Evolutionary conservation across 805 yeast genomes (phyloP).

Genomic region (Barnettozyma sp.): DNA sequence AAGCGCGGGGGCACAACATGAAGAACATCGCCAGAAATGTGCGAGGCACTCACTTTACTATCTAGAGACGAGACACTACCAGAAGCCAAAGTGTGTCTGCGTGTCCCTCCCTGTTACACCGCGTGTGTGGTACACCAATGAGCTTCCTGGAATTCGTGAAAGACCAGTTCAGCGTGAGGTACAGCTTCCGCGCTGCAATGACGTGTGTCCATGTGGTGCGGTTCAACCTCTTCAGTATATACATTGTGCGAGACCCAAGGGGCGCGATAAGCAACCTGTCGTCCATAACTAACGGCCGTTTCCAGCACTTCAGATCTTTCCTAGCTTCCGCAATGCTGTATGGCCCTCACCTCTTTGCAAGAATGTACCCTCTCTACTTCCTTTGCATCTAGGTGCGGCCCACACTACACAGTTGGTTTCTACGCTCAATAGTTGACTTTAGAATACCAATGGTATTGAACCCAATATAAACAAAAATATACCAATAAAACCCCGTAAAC

Average conservation of each 20-base stretch:
- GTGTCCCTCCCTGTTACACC: too few relatives aligned
- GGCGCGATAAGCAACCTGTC: neutral
- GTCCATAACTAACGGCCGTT: neutral
- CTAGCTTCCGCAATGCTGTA: conserved; percentile 1
- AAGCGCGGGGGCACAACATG: too few relatives aligned
- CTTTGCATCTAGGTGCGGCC: neutral
- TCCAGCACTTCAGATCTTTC: conserved; percentile 1
- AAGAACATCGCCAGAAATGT: neutral
- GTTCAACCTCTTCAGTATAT: neutral
- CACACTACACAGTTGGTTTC: neutral
- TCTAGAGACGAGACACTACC: too few relatives aligned
- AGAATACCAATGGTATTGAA: too few relatives aligned
- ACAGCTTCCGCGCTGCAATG: neutral
- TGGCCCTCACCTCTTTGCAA: neutral
- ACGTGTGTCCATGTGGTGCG: conserved; percentile 1
- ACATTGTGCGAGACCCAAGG: conserved; percentile 2
- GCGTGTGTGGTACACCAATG: too few relatives aligned
- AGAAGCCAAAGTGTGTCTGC: too few relatives aligned
- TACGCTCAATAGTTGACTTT: too few relatives aligned
- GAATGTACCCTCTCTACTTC: conserved; percentile 1
- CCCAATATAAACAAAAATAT: too few relatives aligned
- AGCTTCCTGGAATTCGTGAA: neutral
- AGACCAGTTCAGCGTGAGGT: neutral
- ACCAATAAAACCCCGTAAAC: too few relatives aligned
- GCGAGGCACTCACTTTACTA: too few relatives aligned